These are phyloP conservation scores for Daldinia eschscholtzii DNA, from an alignment of 2,329 filamentous ascomycete species.

Conservation along the genomic window DNA sequence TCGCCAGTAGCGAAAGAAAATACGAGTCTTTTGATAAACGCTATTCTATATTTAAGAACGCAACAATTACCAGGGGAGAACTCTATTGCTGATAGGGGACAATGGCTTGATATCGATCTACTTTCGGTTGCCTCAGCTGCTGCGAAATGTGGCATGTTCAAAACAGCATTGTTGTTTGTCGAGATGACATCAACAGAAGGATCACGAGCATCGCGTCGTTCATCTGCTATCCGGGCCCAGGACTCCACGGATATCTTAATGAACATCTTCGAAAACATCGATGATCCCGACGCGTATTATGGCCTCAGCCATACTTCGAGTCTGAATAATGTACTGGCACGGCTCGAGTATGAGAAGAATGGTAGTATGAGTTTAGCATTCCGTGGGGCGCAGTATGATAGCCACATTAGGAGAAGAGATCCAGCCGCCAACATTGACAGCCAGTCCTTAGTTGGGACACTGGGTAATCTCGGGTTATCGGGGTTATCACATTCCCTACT, in stretches of 20 bases:
- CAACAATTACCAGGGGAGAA: conserved; percentile 80
- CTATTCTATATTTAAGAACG: conserved; percentile 88
- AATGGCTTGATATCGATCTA: conserved; percentile 90
- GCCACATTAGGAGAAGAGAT: conserved; percentile 75
- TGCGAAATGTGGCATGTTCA: conserved; percentile 83
- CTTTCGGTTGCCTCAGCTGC: conserved; percentile 77
- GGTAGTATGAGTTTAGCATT: conserved; percentile 90
- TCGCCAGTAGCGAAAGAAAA: conserved; percentile 67
- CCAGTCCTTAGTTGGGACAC: conserved; percentile 78
- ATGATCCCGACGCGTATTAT: conserved; percentile 97
- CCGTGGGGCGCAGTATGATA: conserved; percentile 90
- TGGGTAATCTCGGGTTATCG: conserved; percentile 85
- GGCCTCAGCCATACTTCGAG: conserved; percentile 84
- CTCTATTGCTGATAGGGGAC: conserved; percentile 81
- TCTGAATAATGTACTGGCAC: conserved; percentile 80
- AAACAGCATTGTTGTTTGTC: conserved; percentile 84
- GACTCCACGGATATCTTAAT: conserved; percentile 78
- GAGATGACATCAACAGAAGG: conserved; percentile 72
- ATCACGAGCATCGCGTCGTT: conserved; percentile 72
- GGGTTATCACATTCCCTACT: conserved; percentile 86
- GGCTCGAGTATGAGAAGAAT: conserved; percentile 90
- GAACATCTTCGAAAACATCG: conserved; percentile 88
- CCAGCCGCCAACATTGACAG: conserved; percentile 69
- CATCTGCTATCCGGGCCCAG: conserved; percentile 67
- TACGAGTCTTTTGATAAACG: conserved; percentile 79